Evolutionary conservation across 805 yeast species (phyloP).

Genomic region (Ogataea ganodermae): DNA sequence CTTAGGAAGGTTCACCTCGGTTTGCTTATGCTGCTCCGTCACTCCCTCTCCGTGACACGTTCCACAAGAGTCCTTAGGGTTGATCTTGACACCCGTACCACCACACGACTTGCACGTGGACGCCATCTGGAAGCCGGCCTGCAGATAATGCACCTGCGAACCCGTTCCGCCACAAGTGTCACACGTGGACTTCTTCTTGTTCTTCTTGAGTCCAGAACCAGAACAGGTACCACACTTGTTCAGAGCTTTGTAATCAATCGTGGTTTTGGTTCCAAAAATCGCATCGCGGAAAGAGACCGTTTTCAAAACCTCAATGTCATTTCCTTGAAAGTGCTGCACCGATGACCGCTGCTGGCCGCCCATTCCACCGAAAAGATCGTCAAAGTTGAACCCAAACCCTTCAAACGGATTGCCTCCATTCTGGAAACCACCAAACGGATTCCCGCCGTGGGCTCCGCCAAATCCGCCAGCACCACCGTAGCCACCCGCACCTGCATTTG

Average conservation of each 20-base stretch:
- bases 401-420: conserved; percentile 33
- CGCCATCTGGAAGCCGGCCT: conserved; percentile 96
- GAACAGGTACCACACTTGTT: conserved; percentile 78
- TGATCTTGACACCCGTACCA: conserved; percentile 83
- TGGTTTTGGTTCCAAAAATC: conserved; percentile 70
- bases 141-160: conserved; percentile 76
- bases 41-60: conserved; percentile 93
- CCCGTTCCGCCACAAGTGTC: conserved; percentile 92
- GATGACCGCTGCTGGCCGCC: conserved; percentile 42
- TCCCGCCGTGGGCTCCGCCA: conserved; percentile 52
- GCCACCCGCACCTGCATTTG: conserved; percentile 54
- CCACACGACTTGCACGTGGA: conserved; percentile 86
- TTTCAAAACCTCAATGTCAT: conserved; percentile 78
- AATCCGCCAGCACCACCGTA: conserved; percentile 44
- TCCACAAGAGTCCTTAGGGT: conserved; percentile 66
- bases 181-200: conserved; percentile 77
- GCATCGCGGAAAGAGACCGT: conserved; percentile 83
- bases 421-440: conserved; percentile 47
- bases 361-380: conserved; percentile 61
- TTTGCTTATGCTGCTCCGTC: conserved; percentile 61
- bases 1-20: conserved; percentile 81
- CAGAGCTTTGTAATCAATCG: conserved; percentile 69
- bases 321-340: conserved; percentile 84
- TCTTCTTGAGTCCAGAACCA: conserved; percentile 83
- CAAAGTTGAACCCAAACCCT: conserved; percentile 45